Evolutionary conservation across 208 protist genomes (phyloP), one percentile per base, ranked within the genome.

Genomic region (Wallacemonas sp.): DNA sequence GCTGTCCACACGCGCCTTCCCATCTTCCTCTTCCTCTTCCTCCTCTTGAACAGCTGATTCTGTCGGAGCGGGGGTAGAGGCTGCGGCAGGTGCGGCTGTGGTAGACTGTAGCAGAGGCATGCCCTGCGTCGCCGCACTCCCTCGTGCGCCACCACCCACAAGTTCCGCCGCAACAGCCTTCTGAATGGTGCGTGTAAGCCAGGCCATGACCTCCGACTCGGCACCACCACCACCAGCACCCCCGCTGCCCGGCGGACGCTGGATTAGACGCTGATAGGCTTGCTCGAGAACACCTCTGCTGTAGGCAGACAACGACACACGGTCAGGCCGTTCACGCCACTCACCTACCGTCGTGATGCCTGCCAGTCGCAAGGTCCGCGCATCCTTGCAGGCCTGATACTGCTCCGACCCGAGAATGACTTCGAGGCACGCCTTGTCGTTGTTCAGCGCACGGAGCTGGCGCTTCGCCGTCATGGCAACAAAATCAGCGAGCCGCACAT

Each of bases 111-210:
- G 49, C n/a, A 44, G 63, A 12, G 44, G 24, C 68, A 71, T 3
- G 4, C 24, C 63, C 3, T 33, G 36, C 30, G 36, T n/a, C 27
- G 6, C 2, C 66, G 5, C 26, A n/a, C n/a, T n/a, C n/a, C n/a
- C n/a, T n/a, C n/a, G n/a, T 56, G 42, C 45, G 28, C 38, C 65
- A 61, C 58, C 17, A 62, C 70, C 22, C 77, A 73, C 76, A 31
- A 94, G 72, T 69, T 94, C 85, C 62, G 91, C 81, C 62, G 79
- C 79, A n/a, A 94, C 75, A 11, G 88, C 88, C 27, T 79, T 72
- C 38, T 87, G 82, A 63, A 94, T 91, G 0, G 88, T 82, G 31
- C 82, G 78, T 2, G 84, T 86, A 17, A 94, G 71, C 86, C 88
- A 94, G n/a, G 75, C 75, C 42, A 94, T 77, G 12, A 94, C 82